phyloP scores from a whole-genome alignment of 148 eudicot species.

The Polygonum aviculare region DNA sequence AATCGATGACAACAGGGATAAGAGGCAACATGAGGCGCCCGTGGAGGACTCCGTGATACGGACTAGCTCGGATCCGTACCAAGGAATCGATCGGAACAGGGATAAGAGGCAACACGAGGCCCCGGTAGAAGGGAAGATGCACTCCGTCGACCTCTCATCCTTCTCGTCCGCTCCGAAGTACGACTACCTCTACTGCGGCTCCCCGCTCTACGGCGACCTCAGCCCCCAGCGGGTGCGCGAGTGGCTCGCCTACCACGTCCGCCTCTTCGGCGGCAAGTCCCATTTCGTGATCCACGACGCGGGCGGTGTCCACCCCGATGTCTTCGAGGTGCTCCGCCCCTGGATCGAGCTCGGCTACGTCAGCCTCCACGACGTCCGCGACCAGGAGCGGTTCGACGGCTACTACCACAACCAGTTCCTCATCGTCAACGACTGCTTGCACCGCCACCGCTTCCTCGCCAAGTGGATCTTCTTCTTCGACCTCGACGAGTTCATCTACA shows the following conservation, averaged over 20 bases:
- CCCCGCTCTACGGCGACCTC: constrained; percentile 49
- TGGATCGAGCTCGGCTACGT: constrained; percentile 71
- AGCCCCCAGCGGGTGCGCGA: constrained; percentile 66
- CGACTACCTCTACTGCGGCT: constrained; percentile 67
- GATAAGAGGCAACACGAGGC: too few relatives aligned
- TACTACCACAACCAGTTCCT: constrained; percentile 74
- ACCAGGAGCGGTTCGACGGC: constrained; percentile 68
- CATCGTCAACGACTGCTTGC: constrained; percentile 63
- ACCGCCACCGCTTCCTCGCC: constrained; percentile 47
- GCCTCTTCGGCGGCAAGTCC: constrained; percentile 46
- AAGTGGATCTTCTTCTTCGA: constrained; percentile 81
- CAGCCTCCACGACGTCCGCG: constrained; percentile 52
- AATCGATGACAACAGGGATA: too few relatives aligned
- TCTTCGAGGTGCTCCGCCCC: constrained; percentile 47
- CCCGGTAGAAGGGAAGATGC: too few relatives aligned
- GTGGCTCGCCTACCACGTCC: constrained; percentile 65
- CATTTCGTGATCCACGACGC: constrained; percentile 75
- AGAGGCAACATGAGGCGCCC: too few relatives aligned
- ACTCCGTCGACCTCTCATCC: constrained; percentile 5
- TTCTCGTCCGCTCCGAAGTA: constrained; percentile 35
- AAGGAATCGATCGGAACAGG: too few relatives aligned
- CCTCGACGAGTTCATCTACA: constrained; percentile 52
- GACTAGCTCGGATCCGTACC: too few relatives aligned
- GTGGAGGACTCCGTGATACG: too few relatives aligned
- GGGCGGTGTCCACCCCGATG: constrained; percentile 52